A percentile compares a stretch with the other conserved stretches of the same genome.
These are phyloP conservation scores for Globisporangium yorkense DNA, from an alignment of 352 stramenopile species.

Conservation along the genomic window DNA sequence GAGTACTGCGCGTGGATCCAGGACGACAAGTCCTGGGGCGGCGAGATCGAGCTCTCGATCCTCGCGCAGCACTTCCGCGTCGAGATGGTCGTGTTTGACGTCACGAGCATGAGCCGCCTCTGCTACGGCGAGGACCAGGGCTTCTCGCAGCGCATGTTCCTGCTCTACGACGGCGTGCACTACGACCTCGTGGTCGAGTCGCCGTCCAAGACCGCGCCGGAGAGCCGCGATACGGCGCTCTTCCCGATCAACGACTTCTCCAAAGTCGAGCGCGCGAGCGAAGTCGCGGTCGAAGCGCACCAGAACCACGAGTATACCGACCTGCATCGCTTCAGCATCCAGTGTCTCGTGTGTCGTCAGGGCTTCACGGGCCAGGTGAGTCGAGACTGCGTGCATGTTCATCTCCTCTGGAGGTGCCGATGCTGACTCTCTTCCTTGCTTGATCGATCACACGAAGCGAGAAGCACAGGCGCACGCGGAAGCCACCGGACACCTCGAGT, in stretches of 20 bases:
- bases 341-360: slow-evolving; percentile 60
- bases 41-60: slow-evolving; percentile 85
- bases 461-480: slow-evolving; percentile 62
- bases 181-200: slow-evolving; percentile 79
- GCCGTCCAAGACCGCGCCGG: slow-evolving; percentile 31
- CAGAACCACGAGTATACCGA: slow-evolving; percentile 84
- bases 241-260: slow-evolving; percentile 82
- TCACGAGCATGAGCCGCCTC: slow-evolving; percentile 79
- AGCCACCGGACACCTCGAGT: slow-evolving; percentile 61
- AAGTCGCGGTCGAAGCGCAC: slow-evolving; percentile 77
- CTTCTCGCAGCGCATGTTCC: slow-evolving; percentile 77
- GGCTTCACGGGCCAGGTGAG: slow-evolving; percentile 61
- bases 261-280: slow-evolving; percentile 77
- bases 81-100: slow-evolving; percentile 83
- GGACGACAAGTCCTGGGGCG: slow-evolving; percentile 77
- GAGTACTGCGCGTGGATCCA: slow-evolving; percentile 86
- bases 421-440: too few species aligned
- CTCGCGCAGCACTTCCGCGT: slow-evolving; percentile 69
- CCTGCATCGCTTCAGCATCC: slow-evolving; percentile 62
- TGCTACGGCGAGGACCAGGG: slow-evolving; percentile 81
- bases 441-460: too few species aligned
- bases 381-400: too few species aligned
- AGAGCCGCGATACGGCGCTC: slow-evolving; percentile 52
- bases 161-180: slow-evolving; percentile 85
- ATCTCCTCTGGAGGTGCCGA: too few species aligned